Percentiles rank a stretch among this genome's conserved stretches.
Evolutionary conservation across 2,329 filamentous ascomycete species (phyloP).

Genomic region (Trichoderma sp.): DNA sequence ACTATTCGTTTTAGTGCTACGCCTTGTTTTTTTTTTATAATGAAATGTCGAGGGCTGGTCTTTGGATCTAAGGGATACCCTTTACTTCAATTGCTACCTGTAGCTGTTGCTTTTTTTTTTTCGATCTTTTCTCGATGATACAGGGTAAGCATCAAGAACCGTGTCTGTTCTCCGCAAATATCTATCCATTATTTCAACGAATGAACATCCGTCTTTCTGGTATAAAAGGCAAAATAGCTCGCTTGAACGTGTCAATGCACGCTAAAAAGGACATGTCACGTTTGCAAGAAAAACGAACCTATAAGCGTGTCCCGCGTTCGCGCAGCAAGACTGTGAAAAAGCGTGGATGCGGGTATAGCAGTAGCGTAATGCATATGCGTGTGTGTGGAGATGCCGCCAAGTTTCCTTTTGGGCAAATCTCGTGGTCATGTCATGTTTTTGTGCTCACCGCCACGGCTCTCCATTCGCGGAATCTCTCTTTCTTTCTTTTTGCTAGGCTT

Average conservation of each 20-base stretch:
- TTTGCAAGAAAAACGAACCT: background rate
- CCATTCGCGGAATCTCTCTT: constrained; percentile 8
- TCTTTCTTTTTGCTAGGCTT: background rate
- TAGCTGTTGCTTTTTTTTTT: background rate
- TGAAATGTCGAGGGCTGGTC: background rate
- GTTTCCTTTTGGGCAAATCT: background rate
- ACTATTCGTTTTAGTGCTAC: background rate
- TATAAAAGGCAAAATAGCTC: background rate
- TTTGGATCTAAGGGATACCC: background rate
- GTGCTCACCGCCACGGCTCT: constrained; percentile 24
- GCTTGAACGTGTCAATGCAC: background rate
- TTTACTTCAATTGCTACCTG: background rate
- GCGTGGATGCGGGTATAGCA: too few relatives aligned
- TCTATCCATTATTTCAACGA: background rate
- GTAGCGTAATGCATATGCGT: background rate
- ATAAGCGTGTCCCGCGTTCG: background rate
- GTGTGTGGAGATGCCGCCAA: constrained; percentile 9
- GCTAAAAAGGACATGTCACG: background rate
- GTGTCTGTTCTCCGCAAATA: background rate
- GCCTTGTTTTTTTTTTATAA: background rate
- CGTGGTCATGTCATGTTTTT: constrained; percentile 15
- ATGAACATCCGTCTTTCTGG: background rate
- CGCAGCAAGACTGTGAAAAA: background rate
- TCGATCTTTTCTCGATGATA: background rate
- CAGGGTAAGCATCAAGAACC: background rate